Evolutionary conservation across 345 rosid species (phyloP).

Genomic region (Mallotus nudiflorus): DNA sequence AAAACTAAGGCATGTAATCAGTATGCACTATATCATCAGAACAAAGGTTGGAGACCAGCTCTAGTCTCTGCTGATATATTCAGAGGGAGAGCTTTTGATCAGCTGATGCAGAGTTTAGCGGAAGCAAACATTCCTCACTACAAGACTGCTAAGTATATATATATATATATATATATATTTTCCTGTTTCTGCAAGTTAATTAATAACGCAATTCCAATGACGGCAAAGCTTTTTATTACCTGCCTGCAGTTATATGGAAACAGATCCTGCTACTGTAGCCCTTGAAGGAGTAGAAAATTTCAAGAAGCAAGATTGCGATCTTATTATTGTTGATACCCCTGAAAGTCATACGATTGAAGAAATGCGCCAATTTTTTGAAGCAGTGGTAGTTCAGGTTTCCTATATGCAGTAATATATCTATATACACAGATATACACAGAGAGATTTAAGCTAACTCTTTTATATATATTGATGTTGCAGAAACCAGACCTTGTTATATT

Average conservation of each 20-base stretch:
- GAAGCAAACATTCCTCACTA: conserved; percentile 82
- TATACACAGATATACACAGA: too few relatives aligned
- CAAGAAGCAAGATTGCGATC: conserved; percentile 88
- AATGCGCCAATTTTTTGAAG: conserved; percentile 97
- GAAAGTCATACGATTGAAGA: conserved; percentile 98
- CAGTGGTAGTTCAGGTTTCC: conserved; percentile 64
- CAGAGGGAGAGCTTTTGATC: conserved; percentile 91
- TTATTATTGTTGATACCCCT: conserved; percentile 89
- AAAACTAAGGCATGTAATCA: conserved; percentile 82
- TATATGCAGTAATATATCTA: too few relatives aligned
- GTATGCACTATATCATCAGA: conserved; percentile 83
- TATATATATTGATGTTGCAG: too few relatives aligned
- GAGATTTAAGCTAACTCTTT: neutral
- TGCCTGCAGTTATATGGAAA: conserved; percentile 72
- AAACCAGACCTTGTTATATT: conserved; percentile 93
- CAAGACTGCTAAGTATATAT: too few relatives aligned
- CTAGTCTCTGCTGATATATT: conserved; percentile 90
- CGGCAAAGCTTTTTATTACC: conserved; percentile 1
- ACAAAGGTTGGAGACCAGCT: conserved; percentile 84
- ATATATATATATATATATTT: too few relatives aligned
- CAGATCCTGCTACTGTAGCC: conserved; percentile 92
- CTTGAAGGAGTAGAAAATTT: conserved; percentile 89
- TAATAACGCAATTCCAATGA: too few relatives aligned
- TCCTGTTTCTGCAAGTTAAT: too few relatives aligned
- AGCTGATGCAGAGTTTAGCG: conserved; percentile 82